A percentile compares a stretch with the other conserved stretches of the same genome.
Conservation (phyloP, 1,139 yeast genomes). For the Geotrichum klebahnii region DNA sequence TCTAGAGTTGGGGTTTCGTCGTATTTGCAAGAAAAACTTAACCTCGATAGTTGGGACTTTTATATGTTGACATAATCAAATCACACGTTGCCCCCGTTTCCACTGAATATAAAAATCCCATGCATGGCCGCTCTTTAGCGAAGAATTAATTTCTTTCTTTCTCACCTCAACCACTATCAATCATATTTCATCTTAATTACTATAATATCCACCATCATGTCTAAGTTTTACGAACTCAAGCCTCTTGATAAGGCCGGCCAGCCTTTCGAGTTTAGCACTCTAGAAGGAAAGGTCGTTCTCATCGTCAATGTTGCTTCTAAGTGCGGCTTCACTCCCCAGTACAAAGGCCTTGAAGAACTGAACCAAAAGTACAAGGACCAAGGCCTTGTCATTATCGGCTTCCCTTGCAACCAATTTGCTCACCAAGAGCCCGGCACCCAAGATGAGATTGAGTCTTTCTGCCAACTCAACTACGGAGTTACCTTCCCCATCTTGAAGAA, state of each 20-base stretch:
- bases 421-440: conserved; percentile 80
- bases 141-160: background rate
- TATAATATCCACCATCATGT: conserved; percentile 17
- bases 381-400: conserved; percentile 78
- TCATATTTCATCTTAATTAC: background rate
- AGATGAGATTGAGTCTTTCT: conserved; percentile 59
- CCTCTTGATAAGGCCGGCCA: conserved; percentile 58
- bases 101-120: too few relatives aligned
- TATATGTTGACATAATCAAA: too few relatives aligned
- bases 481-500: conserved; percentile 84
- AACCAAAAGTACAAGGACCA: conserved; percentile 72
- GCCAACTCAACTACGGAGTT: conserved; percentile 70
- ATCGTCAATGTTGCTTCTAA: conserved; percentile 91
- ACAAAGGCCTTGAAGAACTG: conserved; percentile 75
- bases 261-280: conserved; percentile 60
- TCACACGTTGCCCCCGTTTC: too few relatives aligned
- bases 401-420: conserved; percentile 91
- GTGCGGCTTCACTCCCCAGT: conserved; percentile 57
- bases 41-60: too few relatives aligned
- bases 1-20: too few relatives aligned
- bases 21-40: too few relatives aligned
- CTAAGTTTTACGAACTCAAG: conserved; percentile 52
- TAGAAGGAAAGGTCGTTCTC: conserved; percentile 85
- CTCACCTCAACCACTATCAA: background rate
- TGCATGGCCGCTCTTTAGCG: background rate